Conservation (phyloP, 2,329 filamentous ascomycete genomes). For the Penicillium sumatraense region DNA sequence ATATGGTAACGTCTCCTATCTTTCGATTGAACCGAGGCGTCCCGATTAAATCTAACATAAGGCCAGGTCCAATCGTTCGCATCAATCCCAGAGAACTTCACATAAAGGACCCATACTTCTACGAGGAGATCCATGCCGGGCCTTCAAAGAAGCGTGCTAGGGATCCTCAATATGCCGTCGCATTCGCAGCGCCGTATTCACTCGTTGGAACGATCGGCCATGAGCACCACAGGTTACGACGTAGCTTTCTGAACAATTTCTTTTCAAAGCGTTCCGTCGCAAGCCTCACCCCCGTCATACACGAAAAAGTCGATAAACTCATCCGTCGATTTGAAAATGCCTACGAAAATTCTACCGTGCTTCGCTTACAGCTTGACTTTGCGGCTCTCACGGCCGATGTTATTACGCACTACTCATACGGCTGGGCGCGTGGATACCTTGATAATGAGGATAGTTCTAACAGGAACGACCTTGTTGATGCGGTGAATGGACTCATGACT, state of each 20-base stretch:
- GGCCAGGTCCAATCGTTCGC: constrained; percentile 41
- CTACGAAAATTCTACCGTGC: constrained; percentile 14
- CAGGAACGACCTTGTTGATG: constrained; percentile 31
- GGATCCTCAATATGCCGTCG: constrained; percentile 21
- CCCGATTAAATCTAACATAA: background rate
- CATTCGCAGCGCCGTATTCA: constrained; percentile 23
- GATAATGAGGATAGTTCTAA: constrained; percentile 28
- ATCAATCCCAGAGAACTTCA: constrained; percentile 44
- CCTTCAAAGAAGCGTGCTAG: constrained; percentile 24
- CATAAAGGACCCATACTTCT: constrained; percentile 41
- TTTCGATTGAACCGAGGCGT: background rate
- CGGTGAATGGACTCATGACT: constrained; percentile 28
- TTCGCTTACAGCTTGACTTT: constrained; percentile 31
- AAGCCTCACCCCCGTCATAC: constrained; percentile 44
- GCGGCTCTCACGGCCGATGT: constrained; percentile 41
- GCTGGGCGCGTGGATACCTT: constrained; percentile 36
- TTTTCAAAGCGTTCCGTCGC: constrained; percentile 49
- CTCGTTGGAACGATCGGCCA: constrained; percentile 42
- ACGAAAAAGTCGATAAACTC: constrained; percentile 38
- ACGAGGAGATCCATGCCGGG: constrained; percentile 38
- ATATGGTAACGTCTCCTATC: constrained; percentile 32
- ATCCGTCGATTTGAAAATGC: constrained; percentile 30
- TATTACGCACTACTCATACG: constrained; percentile 46
- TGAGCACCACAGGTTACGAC: constrained; percentile 48
- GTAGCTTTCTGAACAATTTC: constrained; percentile 48